These are phyloP conservation scores for Blepharisma japonicum DNA, from an alignment of 73 alveolate genomes.

Conservation along the genomic window DNA sequence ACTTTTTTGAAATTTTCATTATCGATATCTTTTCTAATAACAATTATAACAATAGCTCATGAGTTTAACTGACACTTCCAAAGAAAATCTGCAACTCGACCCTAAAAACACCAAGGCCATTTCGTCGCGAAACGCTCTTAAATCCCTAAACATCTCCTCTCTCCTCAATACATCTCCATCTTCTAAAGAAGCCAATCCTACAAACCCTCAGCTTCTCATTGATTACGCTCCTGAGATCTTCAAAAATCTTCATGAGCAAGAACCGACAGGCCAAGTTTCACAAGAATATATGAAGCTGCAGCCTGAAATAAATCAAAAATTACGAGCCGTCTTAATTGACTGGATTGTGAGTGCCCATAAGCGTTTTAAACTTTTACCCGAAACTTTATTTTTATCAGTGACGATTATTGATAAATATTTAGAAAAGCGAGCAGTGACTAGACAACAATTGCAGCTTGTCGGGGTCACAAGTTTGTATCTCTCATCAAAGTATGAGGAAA, in stretches of 20 bases:
- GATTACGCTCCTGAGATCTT: slow-evolving; percentile 47
- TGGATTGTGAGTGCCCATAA: slow-evolving; percentile 91
- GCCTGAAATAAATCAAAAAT: slow-evolving; percentile 52
- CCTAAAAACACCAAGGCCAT: not conserved
- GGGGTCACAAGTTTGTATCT: slow-evolving; percentile 75
- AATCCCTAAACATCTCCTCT: not conserved
- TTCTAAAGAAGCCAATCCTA: not conserved
- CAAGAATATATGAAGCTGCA: slow-evolving; percentile 32
- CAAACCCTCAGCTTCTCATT: slow-evolving; percentile 49
- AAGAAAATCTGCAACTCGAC: not conserved
- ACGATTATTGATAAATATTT: slow-evolving; percentile 81
- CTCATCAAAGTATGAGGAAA: slow-evolving; percentile 83
- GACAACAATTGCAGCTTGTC: slow-evolving; percentile 65
- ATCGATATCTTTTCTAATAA: too few species aligned
- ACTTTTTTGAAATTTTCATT: too few species aligned
- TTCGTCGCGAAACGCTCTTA: not conserved
- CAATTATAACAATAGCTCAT: not conserved
- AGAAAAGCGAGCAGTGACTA: slow-evolving; percentile 45
- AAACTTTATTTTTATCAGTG: slow-evolving; percentile 86
- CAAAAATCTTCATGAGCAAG: slow-evolving; percentile 40
- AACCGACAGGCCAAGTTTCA: slow-evolving; percentile 33
- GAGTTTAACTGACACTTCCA: slow-evolving; percentile 26
- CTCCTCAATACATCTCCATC: not conserved
- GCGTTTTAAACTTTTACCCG: slow-evolving; percentile 87
- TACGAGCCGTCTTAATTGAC: slow-evolving; percentile 70